Evolutionary conservation across 2,329 filamentous ascomycete genomes (phyloP), one percentile per base, ranked within the genome.

Genomic region (Apiospora saccharicola): DNA sequence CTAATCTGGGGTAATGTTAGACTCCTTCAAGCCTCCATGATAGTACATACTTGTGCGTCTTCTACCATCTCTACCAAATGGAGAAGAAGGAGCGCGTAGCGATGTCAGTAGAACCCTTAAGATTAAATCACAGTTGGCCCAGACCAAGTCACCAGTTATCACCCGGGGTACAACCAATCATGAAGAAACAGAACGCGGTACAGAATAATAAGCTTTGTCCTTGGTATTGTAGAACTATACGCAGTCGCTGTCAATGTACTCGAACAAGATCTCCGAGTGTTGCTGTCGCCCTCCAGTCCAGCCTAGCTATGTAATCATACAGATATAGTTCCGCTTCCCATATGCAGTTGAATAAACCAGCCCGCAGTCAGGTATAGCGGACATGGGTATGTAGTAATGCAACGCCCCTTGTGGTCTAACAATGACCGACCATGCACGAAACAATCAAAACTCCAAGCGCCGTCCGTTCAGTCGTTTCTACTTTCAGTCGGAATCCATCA

Each of bases 401-500:
- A 70, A 57, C 68, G 68, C 68, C 26, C 16, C 44, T 24, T 51
- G 37, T 57, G 68, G 26, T 51, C 47, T 53, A 70, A 26, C 57
- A 24, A 57, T 57, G 49, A 37, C 47, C 22, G 49, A 22, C 30
- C 68, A 70, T 70, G 68, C 68, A 51, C 68, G 34, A 57, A 49
- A 5, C 26, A 34, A 47, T 43, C 26, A 53, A 71, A 70, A 47
- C 49, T 70, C 71, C 67, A 22, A 41, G 53, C 70, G 70, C 68
- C 49, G 24, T 41, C 51, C 22, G 41, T 67, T 22, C 47, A 24
- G 13, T 16, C 57, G 67, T 72, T 26, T 34, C 24, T 24, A 44
- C 43, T 22, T 64, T 72, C 75, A 80, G 51, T 80, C 79, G 3
- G 80, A 81, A 71, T 81, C 80, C 73, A 80, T 79, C 79, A 81